These are phyloP conservation scores for Metschnikowia proteae DNA, from an alignment of 805 yeast genomes.

Conservation along the genomic window DNA sequence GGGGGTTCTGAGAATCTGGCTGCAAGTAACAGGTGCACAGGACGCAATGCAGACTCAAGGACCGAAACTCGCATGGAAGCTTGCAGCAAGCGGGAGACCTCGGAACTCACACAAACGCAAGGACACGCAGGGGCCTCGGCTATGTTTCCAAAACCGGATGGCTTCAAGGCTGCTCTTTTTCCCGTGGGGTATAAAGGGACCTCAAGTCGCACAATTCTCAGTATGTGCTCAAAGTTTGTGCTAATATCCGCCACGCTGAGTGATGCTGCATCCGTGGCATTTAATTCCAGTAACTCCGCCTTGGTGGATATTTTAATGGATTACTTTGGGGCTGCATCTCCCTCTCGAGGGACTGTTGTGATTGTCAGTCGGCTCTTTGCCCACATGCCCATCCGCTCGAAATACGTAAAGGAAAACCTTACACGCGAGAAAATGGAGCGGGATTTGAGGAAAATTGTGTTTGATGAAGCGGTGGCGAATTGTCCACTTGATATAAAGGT, in stretches of 20 bases:
- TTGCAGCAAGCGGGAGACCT: background rate
- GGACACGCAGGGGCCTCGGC: background rate
- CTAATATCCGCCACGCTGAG: background rate
- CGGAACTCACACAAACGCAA: background rate
- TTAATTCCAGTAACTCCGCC: background rate
- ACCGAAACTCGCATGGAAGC: background rate
- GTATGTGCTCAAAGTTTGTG: background rate
- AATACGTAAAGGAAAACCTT: constrained; percentile 16
- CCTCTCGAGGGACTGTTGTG: constrained; percentile 37
- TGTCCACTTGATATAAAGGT: constrained; percentile 14
- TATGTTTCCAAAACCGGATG: background rate
- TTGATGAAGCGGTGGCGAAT: constrained; percentile 25
- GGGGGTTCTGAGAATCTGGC: background rate
- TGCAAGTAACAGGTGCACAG: background rate
- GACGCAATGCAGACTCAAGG: background rate
- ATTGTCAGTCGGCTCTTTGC: constrained; percentile 38
- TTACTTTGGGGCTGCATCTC: background rate
- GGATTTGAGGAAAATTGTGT: constrained; percentile 26
- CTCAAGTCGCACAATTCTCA: background rate
- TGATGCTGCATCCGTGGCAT: background rate
- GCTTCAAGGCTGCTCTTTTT: background rate
- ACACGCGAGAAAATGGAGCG: constrained; percentile 22
- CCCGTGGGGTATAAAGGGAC: constrained; percentile 1
- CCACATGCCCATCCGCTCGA: constrained; percentile 42
- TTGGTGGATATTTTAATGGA: constrained; percentile 1